Evolutionary conservation across 441 rosid species (phyloP).

Genomic region (Metrosideros polymorpha): DNA sequence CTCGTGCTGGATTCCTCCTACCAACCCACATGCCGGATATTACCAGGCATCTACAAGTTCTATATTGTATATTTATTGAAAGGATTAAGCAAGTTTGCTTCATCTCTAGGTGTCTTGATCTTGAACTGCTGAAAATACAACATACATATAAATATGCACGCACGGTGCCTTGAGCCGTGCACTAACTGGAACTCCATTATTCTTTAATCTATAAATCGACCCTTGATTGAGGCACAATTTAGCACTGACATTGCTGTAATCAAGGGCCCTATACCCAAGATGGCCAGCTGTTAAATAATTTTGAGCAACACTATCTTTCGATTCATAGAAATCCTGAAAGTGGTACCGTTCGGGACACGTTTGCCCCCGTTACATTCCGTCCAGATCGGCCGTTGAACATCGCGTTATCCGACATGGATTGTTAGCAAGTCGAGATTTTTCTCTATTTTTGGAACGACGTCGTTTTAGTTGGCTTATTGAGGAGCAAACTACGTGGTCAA

Average conservation of each 20-base stretch:
- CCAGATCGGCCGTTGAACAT: background rate
- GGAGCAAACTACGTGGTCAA: fast-evolving
- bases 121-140: background rate
- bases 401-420: background rate
- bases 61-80: background rate
- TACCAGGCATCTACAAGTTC: background rate
- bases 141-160: background rate
- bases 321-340: background rate
- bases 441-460: background rate
- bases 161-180: background rate
- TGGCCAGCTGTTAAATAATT: background rate
- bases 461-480: background rate
- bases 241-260: background rate
- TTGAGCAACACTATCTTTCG: background rate
- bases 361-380: background rate
- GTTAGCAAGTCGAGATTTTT: background rate
- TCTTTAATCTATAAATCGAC: background rate
- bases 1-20: background rate
- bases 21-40: background rate
- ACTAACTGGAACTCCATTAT: background rate
- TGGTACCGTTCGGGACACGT: background rate
- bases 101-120: background rate
- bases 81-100: background rate
- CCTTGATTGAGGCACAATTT: background rate
- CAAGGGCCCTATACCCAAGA: background rate